phyloP scores from a whole-genome alignment of 1,284 basidiomycete species.

The Cystobasidiaceae sp. region DNA sequence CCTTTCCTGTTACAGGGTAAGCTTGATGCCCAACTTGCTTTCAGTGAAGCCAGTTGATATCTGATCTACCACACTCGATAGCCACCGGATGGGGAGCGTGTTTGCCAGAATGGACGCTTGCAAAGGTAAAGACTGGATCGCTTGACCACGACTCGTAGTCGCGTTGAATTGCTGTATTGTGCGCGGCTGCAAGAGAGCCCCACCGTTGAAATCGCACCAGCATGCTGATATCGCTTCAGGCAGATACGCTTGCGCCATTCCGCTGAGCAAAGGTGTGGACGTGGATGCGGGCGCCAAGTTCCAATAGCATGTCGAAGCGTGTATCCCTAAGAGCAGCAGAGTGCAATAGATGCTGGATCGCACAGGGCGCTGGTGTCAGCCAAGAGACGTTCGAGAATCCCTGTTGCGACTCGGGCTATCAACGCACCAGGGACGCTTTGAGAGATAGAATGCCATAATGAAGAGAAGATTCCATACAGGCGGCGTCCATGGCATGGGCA shows the following conservation, averaged over 20 bases:
- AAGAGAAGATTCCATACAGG: slow-evolving; percentile 14
- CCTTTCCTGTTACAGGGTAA: slow-evolving; percentile 10
- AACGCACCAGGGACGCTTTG: slow-evolving; percentile 24
- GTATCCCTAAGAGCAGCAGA: slow-evolving; percentile 14
- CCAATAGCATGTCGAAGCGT: slow-evolving; percentile 24
- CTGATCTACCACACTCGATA: background rate
- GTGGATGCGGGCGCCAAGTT: slow-evolving; percentile 8
- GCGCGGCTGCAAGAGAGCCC: slow-evolving; percentile 1
- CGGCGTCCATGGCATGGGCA: slow-evolving; percentile 14
- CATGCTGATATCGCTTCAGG: slow-evolving; percentile 1
- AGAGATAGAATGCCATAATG: slow-evolving; percentile 17
- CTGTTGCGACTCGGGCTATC: background rate
- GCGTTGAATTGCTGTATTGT: no score
- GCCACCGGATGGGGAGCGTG: background rate
- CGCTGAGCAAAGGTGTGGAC: background rate
- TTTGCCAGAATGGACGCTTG: background rate
- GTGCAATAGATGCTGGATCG: slow-evolving; percentile 29
- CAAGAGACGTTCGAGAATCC: no score
- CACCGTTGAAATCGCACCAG: slow-evolving; percentile 27
- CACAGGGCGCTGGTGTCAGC: no score
- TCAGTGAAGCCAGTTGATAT: slow-evolving; percentile 9
- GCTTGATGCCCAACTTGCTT: slow-evolving; percentile 12
- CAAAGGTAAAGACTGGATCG: background rate
- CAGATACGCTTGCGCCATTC: background rate
- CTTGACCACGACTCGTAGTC: background rate